Evolutionary conservation across 441 rosid species (phyloP), one percentile per base, ranked within the genome.

Genomic region (Eruca vesicaria): DNA sequence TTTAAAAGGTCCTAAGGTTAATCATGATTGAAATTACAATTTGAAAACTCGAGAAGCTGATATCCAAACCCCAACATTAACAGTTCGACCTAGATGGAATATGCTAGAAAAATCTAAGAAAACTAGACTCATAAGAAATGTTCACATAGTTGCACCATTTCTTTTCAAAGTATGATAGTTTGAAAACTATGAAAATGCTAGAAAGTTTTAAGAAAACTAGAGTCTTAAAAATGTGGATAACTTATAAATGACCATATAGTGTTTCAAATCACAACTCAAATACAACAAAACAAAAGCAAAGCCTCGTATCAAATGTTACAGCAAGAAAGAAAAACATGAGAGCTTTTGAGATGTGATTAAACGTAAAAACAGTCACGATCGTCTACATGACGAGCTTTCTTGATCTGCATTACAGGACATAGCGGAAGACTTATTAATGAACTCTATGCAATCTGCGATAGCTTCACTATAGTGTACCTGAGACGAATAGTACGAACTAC

Each of bases 361-460:
- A 78, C 75, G 61, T 68, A 72, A 69, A 74, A 56, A 63, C 8
- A 68, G 50, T 69, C 71, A 66, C 74, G 87, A 71, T 82, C 81
- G 63, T 87, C 83, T 8, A 88, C 82, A 18, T 81, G 81, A 32
- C 81, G 69, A 41, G 78, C 87, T 32, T n/a, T 80, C 89, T 48
- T 71, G 74, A 81, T 79, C 65, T 68, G 77, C 87, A 10, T 88
- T 87, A 71, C 84, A 89, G 10, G 98, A 82, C 70, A 66, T 61
- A 53, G 77, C 26, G 5, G 81, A 78, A 7, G 98, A 91, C 87
- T 86, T 88, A 72, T 91, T 94, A 73, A 94, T 87, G 82, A 94
- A 94, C 91, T 91, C 98, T 32, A 94, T 94, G 76, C 98, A 94
- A 79, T 94, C 98, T 1, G 97, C 90, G 14, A 94, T 90, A 38